Base-by-base conservation (phyloP, 164 flowering plant genomes). In the Vitis rupestris region DNA sequence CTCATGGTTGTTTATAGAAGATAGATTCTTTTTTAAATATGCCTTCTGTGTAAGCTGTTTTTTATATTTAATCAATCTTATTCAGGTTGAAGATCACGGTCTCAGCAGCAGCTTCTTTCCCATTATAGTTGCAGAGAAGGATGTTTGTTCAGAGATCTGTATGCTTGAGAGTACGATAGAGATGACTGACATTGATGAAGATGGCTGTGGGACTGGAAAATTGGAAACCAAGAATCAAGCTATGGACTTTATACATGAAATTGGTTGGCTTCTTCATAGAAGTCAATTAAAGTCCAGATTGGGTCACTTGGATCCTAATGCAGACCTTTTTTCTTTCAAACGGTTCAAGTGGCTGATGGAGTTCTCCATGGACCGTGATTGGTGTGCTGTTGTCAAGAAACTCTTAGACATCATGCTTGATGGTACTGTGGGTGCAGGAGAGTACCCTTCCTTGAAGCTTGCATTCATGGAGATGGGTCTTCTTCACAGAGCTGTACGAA, bases 381-480 rank as follows among this genome's bases (percentile, higher is more conserved):
- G 89, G 89, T 86, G 89, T 77, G 81, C 84, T 60, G 89, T 88
- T 3, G 88, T 88, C 50, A 84, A 74, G 66, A 86, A 83, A 51
- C 85, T 88, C 31, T 69, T 88, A 70, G 78, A 74, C 72, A 80
- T 88, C 64, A 62, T 84, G 7, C 57, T 83, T 55, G 69, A 68
- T 12, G 86, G 87, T 58, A 58, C 58, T 54, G 84, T 86, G 56
- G 76, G 78, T 63, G 47, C 78, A 3, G 89, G 84, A 59, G 86
- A 81, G 50, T 78, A 76, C 17, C 68, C 77, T 13, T 71, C 83
- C 7, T 10, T 75, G 50, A 50, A 54, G 4, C 56, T 61, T 13
- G 83, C 82, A 14, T 51, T 86, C 51, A 58, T 69, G 16, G 87
- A 86, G 27, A 74, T 88, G 78, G 69, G 79, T 55, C 83, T 88